Evolutionary conservation across 2,329 filamentous ascomycete species (phyloP).

Genomic region (Kalmusia sp.): DNA sequence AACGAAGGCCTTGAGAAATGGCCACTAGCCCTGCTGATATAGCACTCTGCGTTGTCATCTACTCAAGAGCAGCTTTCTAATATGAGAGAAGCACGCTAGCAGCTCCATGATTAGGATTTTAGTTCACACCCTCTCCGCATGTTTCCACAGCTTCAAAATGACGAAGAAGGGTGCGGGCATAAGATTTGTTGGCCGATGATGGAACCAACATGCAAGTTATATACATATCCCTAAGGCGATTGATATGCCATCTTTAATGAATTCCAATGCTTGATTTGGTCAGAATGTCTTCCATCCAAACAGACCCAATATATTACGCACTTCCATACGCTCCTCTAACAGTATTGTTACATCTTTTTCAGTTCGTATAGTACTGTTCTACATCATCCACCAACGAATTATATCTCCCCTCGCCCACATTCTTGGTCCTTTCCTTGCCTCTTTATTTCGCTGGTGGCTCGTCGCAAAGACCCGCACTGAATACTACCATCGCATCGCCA

Average conservation of each 20-base stretch:
- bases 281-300: background rate
- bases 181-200: background rate
- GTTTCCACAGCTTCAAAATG: background rate
- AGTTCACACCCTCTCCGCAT: background rate
- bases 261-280: background rate
- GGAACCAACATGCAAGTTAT: background rate
- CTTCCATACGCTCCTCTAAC: constrained; percentile 7
- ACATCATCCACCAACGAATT: constrained; percentile 20
- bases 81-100: background rate
- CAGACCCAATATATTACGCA: background rate
- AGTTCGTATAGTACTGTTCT: background rate
- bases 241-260: too few species aligned
- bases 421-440: constrained; percentile 38
- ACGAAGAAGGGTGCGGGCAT: background rate
- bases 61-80: background rate
- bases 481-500: background rate
- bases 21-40: too few species aligned
- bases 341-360: background rate
- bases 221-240: too few species aligned
- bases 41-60: too few species aligned
- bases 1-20: background rate
- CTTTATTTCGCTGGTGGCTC: constrained; percentile 22
- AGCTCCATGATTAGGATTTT: too few species aligned
- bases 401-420: constrained; percentile 29
- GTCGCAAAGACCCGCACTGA: background rate